Evolutionary conservation across 148 eudicot genomes (phyloP).

Genomic region (Pouteria glomerata): DNA sequence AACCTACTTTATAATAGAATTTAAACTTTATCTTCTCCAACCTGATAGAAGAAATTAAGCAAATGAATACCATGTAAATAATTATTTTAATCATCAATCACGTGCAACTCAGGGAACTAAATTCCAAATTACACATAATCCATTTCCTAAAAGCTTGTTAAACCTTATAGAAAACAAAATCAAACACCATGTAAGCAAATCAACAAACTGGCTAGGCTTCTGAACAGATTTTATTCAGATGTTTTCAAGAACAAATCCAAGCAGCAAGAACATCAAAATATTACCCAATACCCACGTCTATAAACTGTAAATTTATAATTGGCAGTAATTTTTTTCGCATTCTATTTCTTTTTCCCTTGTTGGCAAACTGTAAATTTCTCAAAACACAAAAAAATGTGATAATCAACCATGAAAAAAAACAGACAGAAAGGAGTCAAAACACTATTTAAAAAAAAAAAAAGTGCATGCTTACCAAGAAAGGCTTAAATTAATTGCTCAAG

Average conservation of each 20-base stretch:
- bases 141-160: background rate
- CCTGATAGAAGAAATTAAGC: background rate
- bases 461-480: background rate
- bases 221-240: background rate
- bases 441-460: background rate
- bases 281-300: background rate
- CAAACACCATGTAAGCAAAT: background rate
- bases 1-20: background rate
- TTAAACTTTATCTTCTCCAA: background rate
- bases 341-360: background rate
- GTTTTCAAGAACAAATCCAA: background rate
- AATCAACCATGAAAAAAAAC: background rate
- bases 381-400: background rate
- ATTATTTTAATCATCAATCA: background rate
- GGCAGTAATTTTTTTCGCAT: background rate
- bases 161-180: background rate
- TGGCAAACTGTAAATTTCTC: background rate
- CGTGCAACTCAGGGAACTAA: background rate
- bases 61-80: background rate
- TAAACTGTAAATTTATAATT: background rate
- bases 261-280: background rate
- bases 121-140: background rate
- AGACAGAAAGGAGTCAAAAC: background rate
- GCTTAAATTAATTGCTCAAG: background rate
- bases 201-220: background rate